A percentile compares a stretch with the other conserved stretches of the same genome.
Conservation (phyloP, 306 rosid species). For the Inga oerstediana region DNA sequence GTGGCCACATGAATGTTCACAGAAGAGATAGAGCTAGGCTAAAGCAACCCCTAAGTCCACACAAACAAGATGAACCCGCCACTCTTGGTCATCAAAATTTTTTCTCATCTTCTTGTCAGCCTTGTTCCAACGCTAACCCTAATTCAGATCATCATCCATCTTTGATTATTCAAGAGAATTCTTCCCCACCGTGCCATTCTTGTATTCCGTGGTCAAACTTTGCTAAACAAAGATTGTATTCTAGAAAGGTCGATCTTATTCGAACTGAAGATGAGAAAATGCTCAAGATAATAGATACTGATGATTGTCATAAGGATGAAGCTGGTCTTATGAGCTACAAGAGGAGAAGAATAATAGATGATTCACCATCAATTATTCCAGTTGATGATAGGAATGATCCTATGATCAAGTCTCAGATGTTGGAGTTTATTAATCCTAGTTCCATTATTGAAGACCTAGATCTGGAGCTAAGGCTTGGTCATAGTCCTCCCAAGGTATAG, state of each 20-base stretch:
- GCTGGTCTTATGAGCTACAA: constrained; percentile 41
- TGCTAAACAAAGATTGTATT: constrained; percentile 35
- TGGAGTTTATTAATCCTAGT: constrained; percentile 26
- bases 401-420: constrained; percentile 11
- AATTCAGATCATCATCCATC: constrained; percentile 38
- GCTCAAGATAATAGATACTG: neutral
- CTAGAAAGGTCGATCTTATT: constrained; percentile 1
- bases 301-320: constrained; percentile 2
- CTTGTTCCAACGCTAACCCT: constrained; percentile 63
- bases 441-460: constrained; percentile 34
- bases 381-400: neutral
- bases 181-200: neutral
- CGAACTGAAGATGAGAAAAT: constrained; percentile 12
- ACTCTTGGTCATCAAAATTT: constrained; percentile 20
- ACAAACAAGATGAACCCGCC: constrained; percentile 19
- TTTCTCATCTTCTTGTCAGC: constrained; percentile 41
- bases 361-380: constrained; percentile 34
- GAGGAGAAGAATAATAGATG: constrained; percentile 53
- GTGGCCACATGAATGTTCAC: constrained; percentile 94
- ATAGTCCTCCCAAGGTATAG: constrained; percentile 41
- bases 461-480: constrained; percentile 48
- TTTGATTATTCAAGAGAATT: neutral
- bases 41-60: constrained; percentile 58
- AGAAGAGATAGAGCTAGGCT: constrained; percentile 82
- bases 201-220: constrained; percentile 33